Base-by-base conservation (phyloP, 2,329 filamentous ascomycete genomes). In the Metarhizium brunneum region DNA sequence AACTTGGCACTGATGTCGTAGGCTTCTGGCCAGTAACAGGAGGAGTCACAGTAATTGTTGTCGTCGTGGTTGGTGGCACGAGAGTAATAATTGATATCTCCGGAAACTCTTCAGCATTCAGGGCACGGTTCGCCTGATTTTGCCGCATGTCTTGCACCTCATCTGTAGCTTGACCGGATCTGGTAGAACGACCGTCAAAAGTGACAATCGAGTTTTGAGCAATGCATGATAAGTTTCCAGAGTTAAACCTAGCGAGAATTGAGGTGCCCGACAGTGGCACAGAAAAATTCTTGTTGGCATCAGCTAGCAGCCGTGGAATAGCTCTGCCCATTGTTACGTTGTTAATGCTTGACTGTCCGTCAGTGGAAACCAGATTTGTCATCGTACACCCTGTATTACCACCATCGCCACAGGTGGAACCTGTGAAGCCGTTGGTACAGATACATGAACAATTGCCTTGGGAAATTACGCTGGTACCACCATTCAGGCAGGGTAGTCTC, bases 131-230 rank as follows among this genome's bases (percentile, higher is more conserved):
- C 8, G 38, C 50, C n/a, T 40, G 45, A 45, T 47, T 32, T 0
- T 32, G 29, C 38, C 47, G 5, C 4, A 48, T 25, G 10, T 55
- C 47, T 11, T 54, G 20, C 8, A 56, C 50, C 47, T 53, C 52
- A 48, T 59, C 57, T 29, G 32, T 35, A n/a, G 48, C 36, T 14
- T 25, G 20, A 25, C 20, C 20, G 20, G 65, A 60, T 35, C 75
- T 70, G 4, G 70, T 66, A 2, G 73, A 70, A 55, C 70, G 69
- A 4, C 85, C 86, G 62, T 88, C 82, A 68, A 96, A 95, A 0
- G 88, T 90, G 16, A 97, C 86, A 4, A 99, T 78, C 0, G 90
- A 86, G 64, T 97, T 97, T 68, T 96, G 87, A 0, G 86, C 83
- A 8, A 83, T 83, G 69, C 94, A 99, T 54, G 88, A 91, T 16